A percentile compares a stretch with the other conserved stretches of the same genome.
phyloP scores from a whole-genome alignment of 2,329 filamentous ascomycete species.

The Arthrinium puccinioides region DNA sequence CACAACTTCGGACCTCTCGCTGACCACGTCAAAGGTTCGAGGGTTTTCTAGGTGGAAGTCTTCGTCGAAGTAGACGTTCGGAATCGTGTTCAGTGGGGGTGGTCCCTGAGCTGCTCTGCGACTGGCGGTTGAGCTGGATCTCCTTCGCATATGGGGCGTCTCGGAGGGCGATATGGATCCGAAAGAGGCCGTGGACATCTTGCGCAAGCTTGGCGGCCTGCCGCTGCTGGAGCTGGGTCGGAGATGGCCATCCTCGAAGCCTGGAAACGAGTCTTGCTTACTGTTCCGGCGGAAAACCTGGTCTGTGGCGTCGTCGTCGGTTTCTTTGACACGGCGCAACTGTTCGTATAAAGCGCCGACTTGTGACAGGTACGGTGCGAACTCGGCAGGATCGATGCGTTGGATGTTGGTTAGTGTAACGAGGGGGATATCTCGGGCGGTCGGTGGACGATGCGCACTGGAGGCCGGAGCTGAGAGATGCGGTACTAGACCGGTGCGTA shows the following conservation, averaged over 20 bases:
- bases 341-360: constrained; percentile 86
- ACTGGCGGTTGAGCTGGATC: constrained; percentile 39
- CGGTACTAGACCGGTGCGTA: constrained; percentile 78
- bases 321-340: constrained; percentile 75
- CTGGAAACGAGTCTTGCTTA: constrained; percentile 33
- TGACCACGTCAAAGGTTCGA: constrained; percentile 91
- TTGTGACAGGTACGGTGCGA: constrained; percentile 77
- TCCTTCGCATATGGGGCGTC: constrained; percentile 30
- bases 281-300: constrained; percentile 28
- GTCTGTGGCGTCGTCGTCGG: constrained; percentile 54
- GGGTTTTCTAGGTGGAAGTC: constrained; percentile 95
- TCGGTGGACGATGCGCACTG: constrained; percentile 76
- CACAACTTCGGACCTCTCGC: constrained; percentile 95
- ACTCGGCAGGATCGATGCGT: constrained; percentile 71
- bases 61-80: constrained; percentile 88
- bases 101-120: constrained; percentile 62
- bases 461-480: constrained; percentile 63
- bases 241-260: constrained; percentile 36
- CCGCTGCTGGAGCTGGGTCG: constrained; percentile 29
- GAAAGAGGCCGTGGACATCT: constrained; percentile 36
- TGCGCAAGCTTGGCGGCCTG: constrained; percentile 29
- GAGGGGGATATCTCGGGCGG: constrained; percentile 82
- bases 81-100: constrained; percentile 86
- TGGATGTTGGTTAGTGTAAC: constrained; percentile 85
- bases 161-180: constrained; percentile 45